Conservation (phyloP, 1,284 basidiomycete species). For the Singerocomus rubriflavus region DNA sequence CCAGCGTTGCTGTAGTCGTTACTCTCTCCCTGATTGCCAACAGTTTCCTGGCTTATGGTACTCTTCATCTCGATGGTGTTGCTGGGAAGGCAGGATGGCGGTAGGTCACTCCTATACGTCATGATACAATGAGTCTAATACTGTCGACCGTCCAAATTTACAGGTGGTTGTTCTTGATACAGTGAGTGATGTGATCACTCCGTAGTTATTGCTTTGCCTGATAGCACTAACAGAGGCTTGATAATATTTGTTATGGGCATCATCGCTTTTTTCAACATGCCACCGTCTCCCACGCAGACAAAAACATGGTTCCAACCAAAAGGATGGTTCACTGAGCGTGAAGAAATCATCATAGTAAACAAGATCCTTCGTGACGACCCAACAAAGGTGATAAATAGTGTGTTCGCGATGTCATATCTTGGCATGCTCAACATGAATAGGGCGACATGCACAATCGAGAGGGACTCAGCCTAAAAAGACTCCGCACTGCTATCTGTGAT, state of each 20-base stretch:
- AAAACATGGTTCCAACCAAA: conserved; percentile 63
- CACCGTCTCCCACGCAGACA: conserved; percentile 65
- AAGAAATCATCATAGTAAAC: conserved; percentile 52
- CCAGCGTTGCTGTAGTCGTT: conserved; percentile 64
- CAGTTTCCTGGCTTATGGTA: conserved; percentile 62
- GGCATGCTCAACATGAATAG: conserved; percentile 20
- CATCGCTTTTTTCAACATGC: conserved; percentile 68
- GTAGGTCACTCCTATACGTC: conserved; percentile 24
- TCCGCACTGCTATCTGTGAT: conserved; percentile 58
- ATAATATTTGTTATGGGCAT: conserved; percentile 57
- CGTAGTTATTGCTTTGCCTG: conserved; percentile 6
- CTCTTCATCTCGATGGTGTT: conserved; percentile 58
- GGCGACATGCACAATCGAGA: conserved; percentile 80
- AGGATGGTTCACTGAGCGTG: conserved; percentile 65
- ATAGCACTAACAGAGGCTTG: conserved; percentile 36
- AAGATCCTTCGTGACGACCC: conserved; percentile 69
- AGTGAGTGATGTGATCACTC: conserved; percentile 13
- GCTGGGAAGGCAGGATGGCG: conserved; percentile 59
- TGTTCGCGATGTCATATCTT: not conserved
- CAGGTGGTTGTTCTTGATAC: conserved; percentile 28
- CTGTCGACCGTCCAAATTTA: not conserved
- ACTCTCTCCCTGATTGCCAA: conserved; percentile 46
- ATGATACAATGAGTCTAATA: not conserved
- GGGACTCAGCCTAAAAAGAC: conserved; percentile 51
- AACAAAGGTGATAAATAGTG: conserved; percentile 44